phyloP scores from a whole-genome alignment of 192 early-diverging fungal genomes.

The Phycomyces nitens region DNA sequence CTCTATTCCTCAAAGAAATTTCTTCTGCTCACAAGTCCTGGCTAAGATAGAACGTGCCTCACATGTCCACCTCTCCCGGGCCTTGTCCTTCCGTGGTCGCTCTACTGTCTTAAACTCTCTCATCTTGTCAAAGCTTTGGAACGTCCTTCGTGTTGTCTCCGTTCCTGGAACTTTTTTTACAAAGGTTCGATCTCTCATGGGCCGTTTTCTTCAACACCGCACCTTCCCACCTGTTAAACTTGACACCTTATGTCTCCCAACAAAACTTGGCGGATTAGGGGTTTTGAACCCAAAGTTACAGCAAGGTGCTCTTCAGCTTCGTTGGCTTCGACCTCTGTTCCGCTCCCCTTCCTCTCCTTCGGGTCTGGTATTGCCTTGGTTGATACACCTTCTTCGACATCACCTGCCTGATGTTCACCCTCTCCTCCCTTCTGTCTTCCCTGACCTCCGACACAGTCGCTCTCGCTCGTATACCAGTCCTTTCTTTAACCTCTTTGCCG shows the following conservation, averaged over 20 bases:
- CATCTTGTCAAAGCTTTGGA: constrained; percentile 17
- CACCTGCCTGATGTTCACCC: neutral
- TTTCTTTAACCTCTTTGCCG: neutral
- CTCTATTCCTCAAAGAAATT: constrained; percentile 1
- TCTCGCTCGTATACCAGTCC: neutral
- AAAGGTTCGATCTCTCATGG: neutral
- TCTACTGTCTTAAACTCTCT: constrained; percentile 9
- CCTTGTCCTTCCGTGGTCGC: constrained; percentile 12
- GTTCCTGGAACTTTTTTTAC: neutral
- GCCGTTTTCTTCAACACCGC: constrained; percentile 1
- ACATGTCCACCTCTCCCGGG: neutral
- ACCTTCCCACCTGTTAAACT: constrained; percentile 2
- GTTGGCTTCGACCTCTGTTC: neutral
- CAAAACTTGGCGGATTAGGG: neutral
- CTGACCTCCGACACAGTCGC: neutral
- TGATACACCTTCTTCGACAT: neutral
- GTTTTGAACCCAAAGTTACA: neutral
- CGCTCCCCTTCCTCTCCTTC: neutral
- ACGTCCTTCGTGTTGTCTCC: constrained; percentile 6
- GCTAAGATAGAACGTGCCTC: neutral
- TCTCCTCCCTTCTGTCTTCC: neutral
- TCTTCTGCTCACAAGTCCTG: neutral
- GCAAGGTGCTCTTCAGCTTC: neutral
- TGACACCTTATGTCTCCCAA: neutral
- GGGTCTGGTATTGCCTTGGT: neutral